Base-by-base conservation (phyloP, 192 early-diverging fungal species). In the Coemansia sp. region DNA sequence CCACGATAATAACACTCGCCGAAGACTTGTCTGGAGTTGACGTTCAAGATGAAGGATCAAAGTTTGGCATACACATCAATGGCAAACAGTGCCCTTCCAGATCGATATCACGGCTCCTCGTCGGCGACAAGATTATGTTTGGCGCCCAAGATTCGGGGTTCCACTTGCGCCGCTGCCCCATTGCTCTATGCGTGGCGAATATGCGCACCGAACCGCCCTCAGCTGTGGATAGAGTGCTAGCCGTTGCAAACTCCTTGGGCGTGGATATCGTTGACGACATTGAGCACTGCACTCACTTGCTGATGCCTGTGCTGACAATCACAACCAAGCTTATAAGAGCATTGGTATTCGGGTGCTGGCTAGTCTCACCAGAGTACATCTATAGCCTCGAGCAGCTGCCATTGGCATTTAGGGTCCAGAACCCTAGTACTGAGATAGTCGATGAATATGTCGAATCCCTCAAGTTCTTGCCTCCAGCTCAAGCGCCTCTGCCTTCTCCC, bases 51-150 rank as follows among this genome's bases (percentile, higher is more conserved):
- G 29, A 75, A 34, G 74, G 67, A 11, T 81, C 78, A 14, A 81
- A 81, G 65, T 81, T 81, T 68, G 78, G 78, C 34, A 50, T 81
- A 62, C 44, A 70, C 38, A 67, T 81, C 23, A 81, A 81, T 46
- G 78, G 64, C 23, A 34, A 36, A 8, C 70, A 41, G 41, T 70
- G 78, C 55, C 14, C 59, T 8, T 25, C 62, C 7, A 19, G 59
- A 11, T 19, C 68, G 23, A 21, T 53, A 29, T 55, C 21, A 1
- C 27, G 27, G 32, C 14, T 37, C 23, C 7, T 45, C 9, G 36
- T 62, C 14, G 78, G 70, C 31, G 78, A 81, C 65, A 63, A 4
- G 12, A 39, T 81, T 6, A 68, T 68, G 7, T 81, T 81, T 73
- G 78, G 78, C 9, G 78, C 66, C 3, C 78, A 81, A 62, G 74